Percentiles rank a stretch among this genome's conserved stretches.
Conservation (phyloP, 805 yeast genomes). For the Pichia rugopelliculosa region DNA sequence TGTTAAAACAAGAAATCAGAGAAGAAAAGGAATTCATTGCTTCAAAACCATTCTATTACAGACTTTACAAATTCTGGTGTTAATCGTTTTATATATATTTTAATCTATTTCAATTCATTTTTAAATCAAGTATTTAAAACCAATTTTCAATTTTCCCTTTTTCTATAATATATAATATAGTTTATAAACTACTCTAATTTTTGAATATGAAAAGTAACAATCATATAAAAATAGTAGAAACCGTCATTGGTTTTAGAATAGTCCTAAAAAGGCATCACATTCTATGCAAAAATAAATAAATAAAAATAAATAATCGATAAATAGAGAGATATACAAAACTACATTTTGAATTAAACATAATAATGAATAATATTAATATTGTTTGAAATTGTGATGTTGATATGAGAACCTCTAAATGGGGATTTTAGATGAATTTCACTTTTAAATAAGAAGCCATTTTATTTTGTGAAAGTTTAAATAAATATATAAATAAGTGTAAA, state of each 20-base stretch:
- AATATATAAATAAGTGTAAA: not conserved
- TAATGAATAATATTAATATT: not conserved
- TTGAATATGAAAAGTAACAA: not conserved
- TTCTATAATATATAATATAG: not conserved
- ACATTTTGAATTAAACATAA: not conserved
- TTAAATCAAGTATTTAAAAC: not conserved
- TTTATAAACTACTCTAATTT: not conserved
- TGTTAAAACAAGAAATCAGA: conserved; percentile 44
- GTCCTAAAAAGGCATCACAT: too few species aligned
- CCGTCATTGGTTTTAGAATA: too few species aligned
- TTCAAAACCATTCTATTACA: conserved; percentile 37
- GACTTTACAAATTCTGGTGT: conserved; percentile 51
- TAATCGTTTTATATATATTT: conserved; percentile 20
- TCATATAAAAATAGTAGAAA: too few species aligned
- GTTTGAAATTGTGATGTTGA: too few species aligned
- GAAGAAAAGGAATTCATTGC: conserved; percentile 45
- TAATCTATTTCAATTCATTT: not conserved
- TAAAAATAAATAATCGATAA: not conserved
- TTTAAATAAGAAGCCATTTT: too few species aligned
- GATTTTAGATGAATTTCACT: too few species aligned
- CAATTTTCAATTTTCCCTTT: not conserved
- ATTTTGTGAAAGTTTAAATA: not conserved
- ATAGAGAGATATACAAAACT: not conserved
- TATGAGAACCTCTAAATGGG: too few species aligned
- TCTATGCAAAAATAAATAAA: not conserved